phyloP scores from a whole-genome alignment of 140 eudicot species.

The Oenanthe javanica region DNA sequence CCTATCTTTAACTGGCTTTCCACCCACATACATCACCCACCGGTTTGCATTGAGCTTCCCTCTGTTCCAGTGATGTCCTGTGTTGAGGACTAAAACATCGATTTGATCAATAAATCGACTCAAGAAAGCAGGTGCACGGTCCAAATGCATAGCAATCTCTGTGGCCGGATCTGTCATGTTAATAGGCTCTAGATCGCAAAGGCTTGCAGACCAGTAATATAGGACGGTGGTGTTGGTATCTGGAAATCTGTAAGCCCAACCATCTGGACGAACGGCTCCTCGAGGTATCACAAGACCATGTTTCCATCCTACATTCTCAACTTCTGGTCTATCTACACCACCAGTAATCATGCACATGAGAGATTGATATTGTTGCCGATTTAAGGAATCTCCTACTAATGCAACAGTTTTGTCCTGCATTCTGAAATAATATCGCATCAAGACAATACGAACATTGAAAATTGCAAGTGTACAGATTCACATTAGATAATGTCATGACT shows the following conservation, averaged over 20 bases:
- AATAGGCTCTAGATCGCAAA: constrained; percentile 57
- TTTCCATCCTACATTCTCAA: constrained; percentile 28
- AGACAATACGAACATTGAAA: neutral
- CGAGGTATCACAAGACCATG: constrained; percentile 27
- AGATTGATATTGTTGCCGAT: constrained; percentile 87
- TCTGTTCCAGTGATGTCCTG: constrained; percentile 93
- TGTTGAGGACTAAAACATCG: constrained; percentile 59
- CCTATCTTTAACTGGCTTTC: constrained; percentile 38
- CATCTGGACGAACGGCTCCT: constrained; percentile 70
- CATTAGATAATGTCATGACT: neutral
- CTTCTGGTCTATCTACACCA: constrained; percentile 31
- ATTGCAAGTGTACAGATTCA: neutral
- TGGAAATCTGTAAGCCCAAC: constrained; percentile 78
- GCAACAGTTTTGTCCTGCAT: constrained; percentile 90
- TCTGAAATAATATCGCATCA: constrained; percentile 29
- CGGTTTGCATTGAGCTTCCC: constrained; percentile 66
- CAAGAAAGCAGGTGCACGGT: constrained; percentile 68
- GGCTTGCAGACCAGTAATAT: constrained; percentile 82
- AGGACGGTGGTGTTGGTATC: constrained; percentile 69
- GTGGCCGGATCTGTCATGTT: constrained; percentile 39
- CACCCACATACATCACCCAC: constrained; percentile 72
- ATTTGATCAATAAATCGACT: constrained; percentile 30
- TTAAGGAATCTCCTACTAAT: constrained; percentile 79
- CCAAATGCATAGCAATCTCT: constrained; percentile 78
- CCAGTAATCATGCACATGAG: constrained; percentile 56